Percentiles rank a stretch among this genome's conserved stretches.
phyloP scores from a whole-genome alignment of 805 yeast species.

The Myxozyma neglecta region DNA sequence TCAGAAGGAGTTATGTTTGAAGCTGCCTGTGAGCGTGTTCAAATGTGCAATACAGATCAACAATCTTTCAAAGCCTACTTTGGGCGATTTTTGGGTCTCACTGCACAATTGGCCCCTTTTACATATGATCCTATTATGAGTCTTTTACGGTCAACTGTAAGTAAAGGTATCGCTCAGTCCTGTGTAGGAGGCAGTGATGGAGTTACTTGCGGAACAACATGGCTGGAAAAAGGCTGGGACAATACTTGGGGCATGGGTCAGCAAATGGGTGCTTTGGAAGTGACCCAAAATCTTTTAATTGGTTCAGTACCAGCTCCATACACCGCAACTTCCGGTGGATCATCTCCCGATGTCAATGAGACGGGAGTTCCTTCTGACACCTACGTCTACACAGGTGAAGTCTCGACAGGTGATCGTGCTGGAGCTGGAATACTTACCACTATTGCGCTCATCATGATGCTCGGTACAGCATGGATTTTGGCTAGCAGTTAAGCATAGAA shows the following conservation, averaged over 20 bases:
- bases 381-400: not conserved
- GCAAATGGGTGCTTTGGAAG: conserved; percentile 82
- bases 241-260: conserved; percentile 81
- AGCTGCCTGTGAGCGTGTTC: conserved; percentile 71
- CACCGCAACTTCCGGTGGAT: conserved; percentile 38
- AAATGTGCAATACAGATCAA: conserved; percentile 79
- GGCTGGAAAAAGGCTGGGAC: conserved; percentile 73
- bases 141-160: conserved; percentile 49
- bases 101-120: conserved; percentile 68
- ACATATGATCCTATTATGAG: conserved; percentile 41
- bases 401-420: conserved; percentile 21
- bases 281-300: conserved; percentile 43
- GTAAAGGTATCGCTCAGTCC: conserved; percentile 71
- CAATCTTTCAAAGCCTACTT: conserved; percentile 88
- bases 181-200: conserved; percentile 89
- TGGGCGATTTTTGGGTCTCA: conserved; percentile 69
- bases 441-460: conserved; percentile 18
- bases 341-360: conserved; percentile 45
- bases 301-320: conserved; percentile 45
- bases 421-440: conserved; percentile 29
- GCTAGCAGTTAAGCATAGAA: not conserved
- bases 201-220: conserved; percentile 82
- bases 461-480: conserved; percentile 20
- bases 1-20: conserved; percentile 64
- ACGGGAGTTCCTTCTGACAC: conserved; percentile 2